Conservation (phyloP, 345 rosid species). For the Moricandia moricandioides region DNA sequence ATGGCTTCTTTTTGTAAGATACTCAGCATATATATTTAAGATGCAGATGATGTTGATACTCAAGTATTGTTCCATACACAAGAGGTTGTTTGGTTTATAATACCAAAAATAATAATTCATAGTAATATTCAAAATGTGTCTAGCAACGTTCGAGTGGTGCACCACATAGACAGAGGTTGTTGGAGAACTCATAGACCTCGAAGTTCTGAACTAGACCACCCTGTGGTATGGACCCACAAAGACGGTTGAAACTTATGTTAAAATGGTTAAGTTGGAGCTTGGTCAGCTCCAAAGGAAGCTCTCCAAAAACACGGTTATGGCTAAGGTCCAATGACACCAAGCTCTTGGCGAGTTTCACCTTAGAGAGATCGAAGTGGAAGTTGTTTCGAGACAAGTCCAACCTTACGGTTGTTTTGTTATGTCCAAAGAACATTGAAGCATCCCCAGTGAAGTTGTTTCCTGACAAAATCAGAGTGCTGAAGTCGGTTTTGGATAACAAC, state of each 20-base stretch:
- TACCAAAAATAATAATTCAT: not conserved
- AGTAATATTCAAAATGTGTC: not conserved
- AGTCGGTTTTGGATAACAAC: conserved; percentile 51
- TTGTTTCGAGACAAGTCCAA: conserved; percentile 51
- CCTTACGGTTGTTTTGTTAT: conserved; percentile 40
- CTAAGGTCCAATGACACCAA: conserved; percentile 49
- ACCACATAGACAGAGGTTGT: conserved; percentile 7
- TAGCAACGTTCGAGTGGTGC: not conserved
- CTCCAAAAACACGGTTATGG: conserved; percentile 19
- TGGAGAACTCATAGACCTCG: conserved; percentile 14
- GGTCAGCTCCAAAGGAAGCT: not conserved
- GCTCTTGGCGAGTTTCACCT: conserved; percentile 40
- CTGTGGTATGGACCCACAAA: conserved; percentile 19
- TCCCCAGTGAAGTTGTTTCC: conserved; percentile 63
- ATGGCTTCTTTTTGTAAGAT: no score
- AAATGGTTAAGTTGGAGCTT: conserved; percentile 11
- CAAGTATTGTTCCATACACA: no score
- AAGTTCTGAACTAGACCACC: conserved; percentile 15
- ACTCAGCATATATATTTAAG: no score
- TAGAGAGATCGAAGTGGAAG: conserved; percentile 56
- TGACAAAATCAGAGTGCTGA: conserved; percentile 43
- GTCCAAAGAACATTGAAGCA: conserved; percentile 59
- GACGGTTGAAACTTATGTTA: conserved; percentile 19
- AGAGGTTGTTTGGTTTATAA: no score
- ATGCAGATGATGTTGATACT: no score